phyloP scores from a whole-genome alignment of 2,329 filamentous ascomycete species.

The Colletotrichum musicola region DNA sequence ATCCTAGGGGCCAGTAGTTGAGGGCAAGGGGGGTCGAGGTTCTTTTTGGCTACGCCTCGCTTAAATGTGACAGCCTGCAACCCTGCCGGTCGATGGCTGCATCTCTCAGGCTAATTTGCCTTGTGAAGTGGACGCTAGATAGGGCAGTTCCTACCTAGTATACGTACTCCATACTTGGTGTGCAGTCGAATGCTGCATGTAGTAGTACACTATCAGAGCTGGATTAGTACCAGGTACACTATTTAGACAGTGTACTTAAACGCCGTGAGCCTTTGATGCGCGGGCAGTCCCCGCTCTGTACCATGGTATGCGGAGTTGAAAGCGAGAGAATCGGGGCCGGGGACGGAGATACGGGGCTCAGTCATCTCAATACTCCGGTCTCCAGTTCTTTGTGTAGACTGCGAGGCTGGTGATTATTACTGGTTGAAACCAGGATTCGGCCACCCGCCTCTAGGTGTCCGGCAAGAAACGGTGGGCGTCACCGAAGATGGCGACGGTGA shows the following conservation, averaged over 20 bases:
- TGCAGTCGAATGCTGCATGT: conserved; percentile 5
- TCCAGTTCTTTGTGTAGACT: no score
- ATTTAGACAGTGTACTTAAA: no score
- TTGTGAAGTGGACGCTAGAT: conserved; percentile 7
- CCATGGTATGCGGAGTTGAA: conserved; percentile 12
- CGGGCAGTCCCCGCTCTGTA: no score
- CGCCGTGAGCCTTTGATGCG: no score
- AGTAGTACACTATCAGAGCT: no score
- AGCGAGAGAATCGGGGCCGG: background rate
- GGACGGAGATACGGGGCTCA: background rate
- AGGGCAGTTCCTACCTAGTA: no score
- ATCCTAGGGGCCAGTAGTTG: background rate
- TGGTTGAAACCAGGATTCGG: background rate
- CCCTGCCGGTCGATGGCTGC: conserved; percentile 27
- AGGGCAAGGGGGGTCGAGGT: background rate
- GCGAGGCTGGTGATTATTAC: no score
- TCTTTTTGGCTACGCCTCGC: conserved; percentile 14
- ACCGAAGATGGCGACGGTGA: conserved; percentile 20
- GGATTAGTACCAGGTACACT: no score
- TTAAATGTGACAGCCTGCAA: conserved; percentile 31
- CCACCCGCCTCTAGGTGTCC: background rate
- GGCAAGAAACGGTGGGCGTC: conserved; percentile 8
- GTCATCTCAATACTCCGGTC: conserved; percentile 6
- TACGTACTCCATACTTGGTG: background rate
- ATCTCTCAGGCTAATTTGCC: conserved; percentile 30